A percentile compares a stretch with the other conserved stretches of the same genome.
Conservation (phyloP, 2,329 filamentous ascomycete species). For the Aspergillus alliaceus region DNA sequence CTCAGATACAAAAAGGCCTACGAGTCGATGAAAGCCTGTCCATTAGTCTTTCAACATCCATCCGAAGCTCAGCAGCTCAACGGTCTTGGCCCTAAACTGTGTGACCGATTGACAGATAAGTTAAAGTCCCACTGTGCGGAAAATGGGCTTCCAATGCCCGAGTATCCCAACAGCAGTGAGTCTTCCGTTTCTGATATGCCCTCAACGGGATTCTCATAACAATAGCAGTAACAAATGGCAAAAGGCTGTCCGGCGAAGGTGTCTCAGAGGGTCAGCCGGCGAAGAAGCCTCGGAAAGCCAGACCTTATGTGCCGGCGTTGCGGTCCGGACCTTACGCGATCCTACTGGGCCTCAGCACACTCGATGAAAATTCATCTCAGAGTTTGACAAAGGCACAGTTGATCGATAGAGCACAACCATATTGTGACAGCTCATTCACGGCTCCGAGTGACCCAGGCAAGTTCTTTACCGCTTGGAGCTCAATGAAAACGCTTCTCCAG, state of each 20-base stretch:
- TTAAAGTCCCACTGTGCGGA: conserved; percentile 59
- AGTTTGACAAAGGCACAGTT: conserved; percentile 68
- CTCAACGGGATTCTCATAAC: neutral
- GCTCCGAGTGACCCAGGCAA: conserved; percentile 66
- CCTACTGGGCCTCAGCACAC: conserved; percentile 63
- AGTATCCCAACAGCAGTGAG: conserved; percentile 50
- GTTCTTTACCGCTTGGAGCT: conserved; percentile 79
- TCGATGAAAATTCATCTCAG: conserved; percentile 54
- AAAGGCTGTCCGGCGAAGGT: conserved; percentile 32
- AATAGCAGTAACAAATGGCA: conserved; percentile 24
- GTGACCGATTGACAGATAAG: conserved; percentile 64
- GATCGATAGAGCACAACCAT: conserved; percentile 67
- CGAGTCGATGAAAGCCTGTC: conserved; percentile 73
- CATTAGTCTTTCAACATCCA: conserved; percentile 69
- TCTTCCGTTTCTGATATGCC: neutral
- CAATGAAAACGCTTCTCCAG: conserved; percentile 71
- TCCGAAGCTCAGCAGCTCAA: conserved; percentile 71
- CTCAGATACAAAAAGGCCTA: conserved; percentile 73
- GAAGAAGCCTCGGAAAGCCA: conserved; percentile 60
- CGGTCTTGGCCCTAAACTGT: conserved; percentile 72
- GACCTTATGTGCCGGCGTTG: conserved; percentile 69
- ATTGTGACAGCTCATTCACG: conserved; percentile 73
- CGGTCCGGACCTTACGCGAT: conserved; percentile 76
- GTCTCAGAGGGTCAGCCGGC: conserved; percentile 36
- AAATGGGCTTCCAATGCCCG: conserved; percentile 68